Evolutionary conservation across 306 rosid genomes (phyloP).

Genomic region (Neltuma alba): DNA sequence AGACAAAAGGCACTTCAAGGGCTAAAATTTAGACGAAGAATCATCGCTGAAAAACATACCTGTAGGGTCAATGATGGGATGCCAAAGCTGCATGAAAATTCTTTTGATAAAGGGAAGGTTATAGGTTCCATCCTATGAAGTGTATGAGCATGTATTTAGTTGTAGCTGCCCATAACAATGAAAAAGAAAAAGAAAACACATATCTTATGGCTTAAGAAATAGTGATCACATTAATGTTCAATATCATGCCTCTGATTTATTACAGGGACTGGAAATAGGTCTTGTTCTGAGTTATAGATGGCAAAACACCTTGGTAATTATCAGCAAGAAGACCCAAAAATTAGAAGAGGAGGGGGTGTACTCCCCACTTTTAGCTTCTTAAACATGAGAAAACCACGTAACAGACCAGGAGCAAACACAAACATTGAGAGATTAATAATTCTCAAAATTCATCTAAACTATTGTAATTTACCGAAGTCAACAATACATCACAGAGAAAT

Average conservation of each 20-base stretch:
- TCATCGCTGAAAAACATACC: too few species aligned
- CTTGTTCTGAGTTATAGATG: neutral
- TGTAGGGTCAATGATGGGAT: too few species aligned
- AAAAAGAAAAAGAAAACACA: too few species aligned
- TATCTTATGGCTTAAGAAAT: neutral
- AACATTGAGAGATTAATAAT: neutral
- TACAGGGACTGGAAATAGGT: neutral
- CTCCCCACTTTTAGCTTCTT: conserved; percentile 14
- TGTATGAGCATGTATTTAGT: too few species aligned
- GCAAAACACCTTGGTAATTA: neutral
- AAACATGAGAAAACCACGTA: conserved; percentile 8
- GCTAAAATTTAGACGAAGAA: too few species aligned
- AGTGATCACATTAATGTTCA: neutral
- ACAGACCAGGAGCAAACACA: neutral
- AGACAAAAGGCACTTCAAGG: too few species aligned
- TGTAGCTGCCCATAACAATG: too few species aligned
- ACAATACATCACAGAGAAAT: neutral
- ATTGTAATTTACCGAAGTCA: conserved; percentile 27
- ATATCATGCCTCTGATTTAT: too few species aligned
- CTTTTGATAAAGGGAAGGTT: too few species aligned
- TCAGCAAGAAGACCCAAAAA: neutral
- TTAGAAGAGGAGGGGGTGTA: neutral
- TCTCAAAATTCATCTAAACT: conserved; percentile 20
- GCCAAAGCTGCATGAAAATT: too few species aligned
- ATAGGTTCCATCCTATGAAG: too few species aligned